Base-by-base conservation (phyloP, 441 rosid species). In the Viola pubescens region DNA sequence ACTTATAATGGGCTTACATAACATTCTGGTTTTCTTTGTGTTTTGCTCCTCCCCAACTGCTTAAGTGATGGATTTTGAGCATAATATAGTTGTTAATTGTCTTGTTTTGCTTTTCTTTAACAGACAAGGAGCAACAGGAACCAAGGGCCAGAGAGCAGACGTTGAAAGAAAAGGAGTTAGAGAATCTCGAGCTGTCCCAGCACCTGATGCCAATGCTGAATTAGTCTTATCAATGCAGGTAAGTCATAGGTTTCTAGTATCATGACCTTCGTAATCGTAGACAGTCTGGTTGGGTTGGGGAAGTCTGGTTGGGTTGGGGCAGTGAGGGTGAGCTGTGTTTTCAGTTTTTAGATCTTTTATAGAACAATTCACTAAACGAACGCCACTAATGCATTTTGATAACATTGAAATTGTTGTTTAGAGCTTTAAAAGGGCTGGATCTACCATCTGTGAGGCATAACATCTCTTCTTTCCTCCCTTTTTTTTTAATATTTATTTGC, bases 201-300 rank as follows among this genome's bases (percentile, higher is more conserved):
- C 95, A n/a, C 97, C 98, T 52, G 95, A 89, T 58, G 97, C 97
- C n/a, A 94, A 94, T 68, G 96, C 98, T 52, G 98, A 94, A 67
- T 71, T 88, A 62, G 88, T 63, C 48, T 45, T 78, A 48, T 94
- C 98, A n/a, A 79, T 94, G 77, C 95, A 89, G 97, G 97, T 92
- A 56, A 60, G 14, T 54, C 4, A 3, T 44, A 39, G 34, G 34
- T 26, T 26, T 26, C 34, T 26, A 26, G 34, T 2, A 26, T 26
- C 34, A 26, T 26, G 2, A 26, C 34, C 34, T 26, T 26, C 34
- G 2, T 26, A 26, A 26, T 26, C 34, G 34, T 26, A 26, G 34
- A 26, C 34, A 26, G 34, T 26, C 34, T 26, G 34, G 34, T 26
- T 26, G 34, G 34, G 34, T 26, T 13, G 19, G 14, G 5, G 47